Conservation (phyloP, 495 filamentous ascomycete species). For the Immersiella caudata region DNA sequence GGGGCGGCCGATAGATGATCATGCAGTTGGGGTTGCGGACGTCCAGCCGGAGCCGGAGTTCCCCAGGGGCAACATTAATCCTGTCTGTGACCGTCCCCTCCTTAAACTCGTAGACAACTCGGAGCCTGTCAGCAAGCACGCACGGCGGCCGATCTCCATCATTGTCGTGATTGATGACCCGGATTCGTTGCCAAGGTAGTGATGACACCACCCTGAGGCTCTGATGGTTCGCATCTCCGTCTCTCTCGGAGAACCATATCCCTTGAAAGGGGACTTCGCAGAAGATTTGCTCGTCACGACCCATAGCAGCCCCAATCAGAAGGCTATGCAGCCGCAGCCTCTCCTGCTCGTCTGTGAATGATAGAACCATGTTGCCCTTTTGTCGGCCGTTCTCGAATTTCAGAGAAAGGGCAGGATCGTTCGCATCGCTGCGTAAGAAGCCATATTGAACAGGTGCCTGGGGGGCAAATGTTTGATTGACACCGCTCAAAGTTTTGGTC, state of each 20-base stretch:
- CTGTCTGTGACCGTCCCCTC: constrained; percentile 73
- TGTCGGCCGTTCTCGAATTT: constrained; percentile 67
- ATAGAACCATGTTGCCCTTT: constrained; percentile 69
- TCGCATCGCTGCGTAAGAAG: constrained; percentile 67
- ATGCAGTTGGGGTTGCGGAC: constrained; percentile 61
- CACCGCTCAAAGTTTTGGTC: constrained; percentile 71
- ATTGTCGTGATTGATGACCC: constrained; percentile 60
- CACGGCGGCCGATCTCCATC: constrained; percentile 54
- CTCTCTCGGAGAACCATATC: constrained; percentile 64
- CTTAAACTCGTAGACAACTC: constrained; percentile 67
- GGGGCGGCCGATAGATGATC: constrained; percentile 63
- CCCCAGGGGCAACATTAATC: constrained; percentile 74
- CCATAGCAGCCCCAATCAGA: constrained; percentile 66
- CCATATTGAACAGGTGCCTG: constrained; percentile 71
- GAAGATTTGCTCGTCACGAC: constrained; percentile 61
- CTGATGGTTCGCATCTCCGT: constrained; percentile 40
- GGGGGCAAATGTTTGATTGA: constrained; percentile 64
- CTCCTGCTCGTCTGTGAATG: constrained; percentile 70
- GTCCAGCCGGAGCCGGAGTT: constrained; percentile 65
- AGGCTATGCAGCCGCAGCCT: constrained; percentile 66
- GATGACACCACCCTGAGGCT: constrained; percentile 50
- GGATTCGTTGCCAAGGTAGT: constrained; percentile 49
- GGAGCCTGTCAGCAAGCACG: constrained; percentile 69
- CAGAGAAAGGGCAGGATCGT: constrained; percentile 66
- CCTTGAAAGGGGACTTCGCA: constrained; percentile 63